These are phyloP conservation scores for Davidsoniella virescens DNA, from an alignment of 2,329 filamentous ascomycete genomes.

Conservation along the genomic window DNA sequence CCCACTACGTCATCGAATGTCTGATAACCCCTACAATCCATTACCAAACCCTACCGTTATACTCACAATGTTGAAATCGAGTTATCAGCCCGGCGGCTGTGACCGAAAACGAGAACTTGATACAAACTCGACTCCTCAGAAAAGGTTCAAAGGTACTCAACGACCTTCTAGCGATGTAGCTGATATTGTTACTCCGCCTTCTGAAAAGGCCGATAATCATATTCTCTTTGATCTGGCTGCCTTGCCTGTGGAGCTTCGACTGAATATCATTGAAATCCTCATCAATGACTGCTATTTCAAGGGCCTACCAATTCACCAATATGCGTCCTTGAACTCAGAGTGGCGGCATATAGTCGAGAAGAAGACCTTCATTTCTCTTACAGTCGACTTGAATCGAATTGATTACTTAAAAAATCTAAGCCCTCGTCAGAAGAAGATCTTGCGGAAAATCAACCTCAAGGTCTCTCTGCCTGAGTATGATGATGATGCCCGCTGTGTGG, in stretches of 20 bases:
- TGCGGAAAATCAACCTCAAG: constrained; percentile 10
- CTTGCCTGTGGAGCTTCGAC: not conserved
- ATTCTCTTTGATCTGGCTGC: too few species aligned
- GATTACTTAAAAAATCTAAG: constrained; percentile 3
- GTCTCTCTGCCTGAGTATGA: constrained; percentile 8
- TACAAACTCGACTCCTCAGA: too few species aligned
- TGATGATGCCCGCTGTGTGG: constrained; percentile 7
- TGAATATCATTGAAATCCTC: constrained; percentile 4
- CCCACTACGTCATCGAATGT: too few species aligned
- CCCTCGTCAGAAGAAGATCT: constrained; percentile 3
- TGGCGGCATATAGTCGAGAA: constrained; percentile 12
- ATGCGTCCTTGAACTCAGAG: constrained; percentile 11
- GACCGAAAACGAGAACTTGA: too few species aligned
- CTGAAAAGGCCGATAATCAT: too few species aligned
- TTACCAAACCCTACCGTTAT: too few species aligned
- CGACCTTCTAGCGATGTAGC: too few species aligned
- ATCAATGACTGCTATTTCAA: not conserved
- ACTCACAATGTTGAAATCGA: too few species aligned
- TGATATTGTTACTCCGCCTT: too few species aligned
- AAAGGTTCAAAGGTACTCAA: too few species aligned
- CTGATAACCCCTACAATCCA: too few species aligned
- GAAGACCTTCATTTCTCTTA: constrained; percentile 10
- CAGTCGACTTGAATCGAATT: constrained; percentile 1
- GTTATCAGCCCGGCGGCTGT: too few species aligned
- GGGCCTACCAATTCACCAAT: not conserved